A percentile compares a stretch with the other conserved stretches of the same genome.
These are phyloP conservation scores for Talaromyces thailandensis DNA, from an alignment of 495 filamentous ascomycete genomes.

Conservation along the genomic window DNA sequence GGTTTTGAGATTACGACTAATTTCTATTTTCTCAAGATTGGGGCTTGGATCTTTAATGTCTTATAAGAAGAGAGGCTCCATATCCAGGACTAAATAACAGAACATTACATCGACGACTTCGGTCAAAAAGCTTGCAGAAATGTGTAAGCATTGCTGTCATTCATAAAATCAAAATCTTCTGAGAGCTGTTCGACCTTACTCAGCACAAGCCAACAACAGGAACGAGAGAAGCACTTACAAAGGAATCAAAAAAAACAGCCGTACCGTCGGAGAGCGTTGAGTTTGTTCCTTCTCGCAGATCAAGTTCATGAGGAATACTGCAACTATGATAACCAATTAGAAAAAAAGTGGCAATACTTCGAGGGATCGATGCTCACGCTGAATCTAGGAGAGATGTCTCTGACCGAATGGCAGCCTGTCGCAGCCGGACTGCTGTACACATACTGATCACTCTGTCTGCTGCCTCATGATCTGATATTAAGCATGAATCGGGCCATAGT, in stretches of 20 bases:
- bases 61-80: not conserved
- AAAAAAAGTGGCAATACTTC: not conserved
- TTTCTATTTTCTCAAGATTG: not conserved
- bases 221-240: not conserved
- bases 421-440: not conserved
- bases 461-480: slow-evolving; percentile 1
- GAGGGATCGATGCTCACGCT: not conserved
- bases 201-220: not conserved
- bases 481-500: not conserved
- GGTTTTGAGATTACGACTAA: not conserved
- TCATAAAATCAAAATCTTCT: not conserved
- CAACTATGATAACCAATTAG: not conserved
- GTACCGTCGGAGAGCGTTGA: not conserved
- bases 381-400: not conserved
- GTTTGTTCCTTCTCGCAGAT: not conserved
- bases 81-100: not conserved
- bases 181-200: not conserved
- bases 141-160: slow-evolving; percentile 1
- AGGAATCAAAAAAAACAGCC: not conserved
- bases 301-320: not conserved
- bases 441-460: slow-evolving; percentile 1
- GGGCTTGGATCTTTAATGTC: not conserved
- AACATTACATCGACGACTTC: not conserved
- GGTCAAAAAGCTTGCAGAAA: not conserved
- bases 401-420: not conserved